Base-by-base conservation (phyloP, 164 flowering plant genomes). In the Macadamia integrifolia region DNA sequence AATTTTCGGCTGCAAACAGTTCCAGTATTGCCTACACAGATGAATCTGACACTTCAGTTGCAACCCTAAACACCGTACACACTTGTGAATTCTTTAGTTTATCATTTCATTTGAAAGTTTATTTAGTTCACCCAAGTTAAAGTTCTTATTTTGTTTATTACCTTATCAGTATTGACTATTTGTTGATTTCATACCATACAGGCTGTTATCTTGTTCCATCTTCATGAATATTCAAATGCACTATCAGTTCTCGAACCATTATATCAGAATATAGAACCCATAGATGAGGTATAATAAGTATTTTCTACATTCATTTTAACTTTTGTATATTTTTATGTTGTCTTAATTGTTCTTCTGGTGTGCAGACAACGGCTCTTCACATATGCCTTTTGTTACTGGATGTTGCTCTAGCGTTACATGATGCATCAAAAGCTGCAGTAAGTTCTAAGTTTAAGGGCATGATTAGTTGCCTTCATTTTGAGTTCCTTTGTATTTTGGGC, bases 381-480 rank as follows among this genome's bases (percentile, higher is more conserved):
- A 77, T 89, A 58, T 91, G 95, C 82, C 90, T 91, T 52, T 79
- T 93, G 75, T 78, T 93, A 75, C 82, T 91, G 80, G 98, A 91
- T 80, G 87, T 88, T 77, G 83, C 84, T 23, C 82, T 93, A 52
- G 87, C 91, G 58, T 82, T 82, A 53, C 78, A 78, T 58, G 81
- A 91, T 83, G 95, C 86, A 60, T 69, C 82, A 53, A 85, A 74
- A 80, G 84, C 86, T 77, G 85, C 88, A 48, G 97, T 91, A 83
- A 86, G 97, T 91, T 70, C 59, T 9, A 17, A 32, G 49, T 44
- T 58, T 3, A 57, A 12, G 50, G 28, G 13, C 60, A 29, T 56
- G 65, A 15, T 50, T 58, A 10, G 50, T 46, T 46, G 50, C 50
- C 50, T 1, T 72, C 66, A 2, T 35, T 12, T 48, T 14, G 6